A percentile compares a stretch with the other conserved stretches of the same genome.
phyloP scores from a whole-genome alignment of 768 basidiomycete species.

The Tephrocybe sp. region DNA sequence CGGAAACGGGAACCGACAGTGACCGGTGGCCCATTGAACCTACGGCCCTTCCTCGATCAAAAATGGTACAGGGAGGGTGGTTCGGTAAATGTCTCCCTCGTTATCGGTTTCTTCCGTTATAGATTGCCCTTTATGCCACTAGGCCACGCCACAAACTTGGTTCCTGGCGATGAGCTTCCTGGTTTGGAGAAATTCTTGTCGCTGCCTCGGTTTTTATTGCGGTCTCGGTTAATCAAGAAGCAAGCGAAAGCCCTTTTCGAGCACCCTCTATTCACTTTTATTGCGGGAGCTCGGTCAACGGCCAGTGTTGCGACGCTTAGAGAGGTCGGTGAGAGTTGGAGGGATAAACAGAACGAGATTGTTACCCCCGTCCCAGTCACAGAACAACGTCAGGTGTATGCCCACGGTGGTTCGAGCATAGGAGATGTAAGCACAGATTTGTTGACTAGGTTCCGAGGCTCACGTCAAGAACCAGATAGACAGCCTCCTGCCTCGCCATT shows the following conservation, averaged over 20 bases:
- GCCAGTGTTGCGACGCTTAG: conserved; percentile 26
- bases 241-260: conserved; percentile 32
- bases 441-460: neutral
- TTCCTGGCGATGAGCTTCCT: conserved; percentile 38
- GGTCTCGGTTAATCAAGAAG: conserved; percentile 36
- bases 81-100: conserved; percentile 38
- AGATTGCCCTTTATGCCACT: conserved; percentile 50
- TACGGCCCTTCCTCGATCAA: conserved; percentile 49
- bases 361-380: conserved; percentile 9
- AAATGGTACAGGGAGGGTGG: conserved; percentile 50
- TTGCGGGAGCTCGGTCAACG: conserved; percentile 26
- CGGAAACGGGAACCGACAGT: conserved; percentile 49
- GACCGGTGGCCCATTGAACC: conserved; percentile 48
- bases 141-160: conserved; percentile 24
- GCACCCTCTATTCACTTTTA: conserved; percentile 50
- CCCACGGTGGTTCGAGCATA: conserved; percentile 18
- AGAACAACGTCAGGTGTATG: conserved; percentile 16
- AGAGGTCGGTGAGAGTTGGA: conserved; percentile 21
- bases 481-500: conserved; percentile 31
- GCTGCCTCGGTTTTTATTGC: conserved; percentile 44
- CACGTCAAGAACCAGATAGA: conserved; percentile 29
- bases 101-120: conserved; percentile 42
- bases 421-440: conserved; percentile 36
- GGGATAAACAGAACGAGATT: conserved; percentile 9
- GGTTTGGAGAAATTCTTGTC: conserved; percentile 42